Percentiles rank a stretch among this genome's conserved stretches.
phyloP scores from a whole-genome alignment of 768 basidiomycete genomes.

The Rhizopogon vesiculosus region DNA sequence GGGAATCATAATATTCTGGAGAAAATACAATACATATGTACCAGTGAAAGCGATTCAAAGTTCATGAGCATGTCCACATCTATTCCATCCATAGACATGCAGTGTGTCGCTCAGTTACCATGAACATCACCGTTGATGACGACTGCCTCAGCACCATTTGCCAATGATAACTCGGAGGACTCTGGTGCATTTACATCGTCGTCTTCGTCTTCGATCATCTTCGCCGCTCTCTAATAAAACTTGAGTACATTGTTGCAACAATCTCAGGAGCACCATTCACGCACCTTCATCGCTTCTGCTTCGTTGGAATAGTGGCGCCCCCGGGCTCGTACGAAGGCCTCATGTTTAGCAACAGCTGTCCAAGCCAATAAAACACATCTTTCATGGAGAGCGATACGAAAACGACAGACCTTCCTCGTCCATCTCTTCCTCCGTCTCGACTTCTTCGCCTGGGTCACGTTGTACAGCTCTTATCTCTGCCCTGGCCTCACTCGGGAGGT shows the following conservation, averaged over 20 bases:
- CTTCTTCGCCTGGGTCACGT: slow-evolving; percentile 41
- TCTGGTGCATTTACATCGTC: slow-evolving; percentile 21
- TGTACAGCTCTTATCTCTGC: slow-evolving; percentile 49
- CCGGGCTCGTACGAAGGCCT: slow-evolving; percentile 73
- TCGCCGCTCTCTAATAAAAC: slow-evolving; percentile 51
- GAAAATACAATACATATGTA: slow-evolving; percentile 1
- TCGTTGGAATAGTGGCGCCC: slow-evolving; percentile 88
- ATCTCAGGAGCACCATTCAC: slow-evolving; percentile 1
- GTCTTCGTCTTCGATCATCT: slow-evolving; percentile 52
- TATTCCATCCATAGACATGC: background rate
- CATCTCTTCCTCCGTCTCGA: slow-evolving; percentile 77
- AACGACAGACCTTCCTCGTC: slow-evolving; percentile 73
- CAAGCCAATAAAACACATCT: background rate
- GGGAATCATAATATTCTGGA: background rate
- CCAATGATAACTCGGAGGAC: background rate
- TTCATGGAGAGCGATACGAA: background rate
- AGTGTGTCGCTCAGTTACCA: background rate
- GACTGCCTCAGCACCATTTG: background rate
- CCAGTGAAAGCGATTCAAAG: background rate
- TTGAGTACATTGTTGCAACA: background rate
- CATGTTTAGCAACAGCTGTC: slow-evolving; percentile 76
- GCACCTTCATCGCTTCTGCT: slow-evolving; percentile 89
- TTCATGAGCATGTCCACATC: background rate
- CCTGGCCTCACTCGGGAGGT: slow-evolving; percentile 65
- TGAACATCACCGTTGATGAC: slow-evolving; percentile 21